Percentiles rank a stretch among this genome's conserved stretches.
phyloP scores from a whole-genome alignment of 768 basidiomycete genomes.

The Cubamyces lactineus region DNA sequence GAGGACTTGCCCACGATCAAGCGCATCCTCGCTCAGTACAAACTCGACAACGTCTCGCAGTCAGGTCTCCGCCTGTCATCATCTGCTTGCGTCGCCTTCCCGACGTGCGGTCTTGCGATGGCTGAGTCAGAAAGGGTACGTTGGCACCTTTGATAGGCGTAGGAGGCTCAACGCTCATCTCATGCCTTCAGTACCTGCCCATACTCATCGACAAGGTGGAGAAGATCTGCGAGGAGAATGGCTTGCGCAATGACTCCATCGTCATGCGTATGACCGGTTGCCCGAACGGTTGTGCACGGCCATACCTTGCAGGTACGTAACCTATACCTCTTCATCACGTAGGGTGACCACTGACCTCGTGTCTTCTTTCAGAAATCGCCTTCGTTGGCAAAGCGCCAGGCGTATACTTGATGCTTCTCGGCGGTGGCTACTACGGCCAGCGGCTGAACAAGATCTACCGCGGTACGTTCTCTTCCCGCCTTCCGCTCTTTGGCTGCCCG shows the following conservation, averaged over 20 bases:
- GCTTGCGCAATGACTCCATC: slow-evolving; percentile 91
- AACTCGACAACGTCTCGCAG: slow-evolving; percentile 84
- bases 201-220: slow-evolving; percentile 93
- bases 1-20: slow-evolving; percentile 81
- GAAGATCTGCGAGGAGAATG: slow-evolving; percentile 91
- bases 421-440: slow-evolving; percentile 94
- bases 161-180: no score
- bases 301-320: slow-evolving; percentile 80
- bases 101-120: slow-evolving; percentile 89
- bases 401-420: slow-evolving; percentile 91
- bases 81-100: slow-evolving; percentile 97
- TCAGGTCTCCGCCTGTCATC: slow-evolving; percentile 83
- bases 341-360: background rate
- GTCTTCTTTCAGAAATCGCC: slow-evolving; percentile 69
- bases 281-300: slow-evolving; percentile 91
- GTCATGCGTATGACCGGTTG: slow-evolving; percentile 99
- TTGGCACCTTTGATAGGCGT: slow-evolving; percentile 18
- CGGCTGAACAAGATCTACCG: slow-evolving; percentile 96
- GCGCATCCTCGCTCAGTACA: slow-evolving; percentile 77
- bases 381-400: slow-evolving; percentile 97
- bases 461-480: slow-evolving; percentile 45
- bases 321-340: background rate
- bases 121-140: slow-evolving; percentile 74
- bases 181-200: slow-evolving; percentile 72
- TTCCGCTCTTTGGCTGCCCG: background rate